phyloP scores from a whole-genome alignment of 2,329 filamentous ascomycete genomes.

The Alternaria burnsii region DNA sequence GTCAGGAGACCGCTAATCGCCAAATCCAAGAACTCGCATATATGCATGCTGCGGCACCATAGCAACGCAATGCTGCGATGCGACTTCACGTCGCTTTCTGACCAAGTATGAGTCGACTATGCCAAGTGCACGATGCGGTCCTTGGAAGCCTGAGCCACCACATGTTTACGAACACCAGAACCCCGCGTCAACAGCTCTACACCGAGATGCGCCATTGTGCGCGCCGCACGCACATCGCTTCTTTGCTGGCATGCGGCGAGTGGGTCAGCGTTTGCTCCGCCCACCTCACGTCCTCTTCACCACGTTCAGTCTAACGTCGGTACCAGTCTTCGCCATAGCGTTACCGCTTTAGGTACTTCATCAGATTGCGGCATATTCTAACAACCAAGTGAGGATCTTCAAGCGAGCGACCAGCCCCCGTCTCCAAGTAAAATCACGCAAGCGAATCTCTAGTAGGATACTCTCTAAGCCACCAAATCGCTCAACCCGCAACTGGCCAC shows the following conservation, averaged over 20 bases:
- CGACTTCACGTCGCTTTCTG: slow-evolving; percentile 4
- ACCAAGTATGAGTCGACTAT: slow-evolving; percentile 22
- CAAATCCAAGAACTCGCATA: slow-evolving; percentile 6
- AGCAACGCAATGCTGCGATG: slow-evolving; percentile 23
- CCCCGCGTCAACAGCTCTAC: slow-evolving; percentile 9
- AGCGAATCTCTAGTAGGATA: slow-evolving; percentile 15
- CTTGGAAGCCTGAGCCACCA: slow-evolving; percentile 12
- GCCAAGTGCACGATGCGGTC: neutral
- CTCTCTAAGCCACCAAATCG: slow-evolving; percentile 18
- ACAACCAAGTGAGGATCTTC: slow-evolving; percentile 1
- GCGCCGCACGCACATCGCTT: slow-evolving; percentile 10
- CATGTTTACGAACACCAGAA: slow-evolving; percentile 3
- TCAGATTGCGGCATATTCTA: neutral
- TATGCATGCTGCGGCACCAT: slow-evolving; percentile 19
- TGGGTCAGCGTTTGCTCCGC: slow-evolving; percentile 3
- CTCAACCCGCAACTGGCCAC: neutral
- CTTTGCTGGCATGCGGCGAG: neutral
- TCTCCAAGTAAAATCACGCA: slow-evolving; percentile 25
- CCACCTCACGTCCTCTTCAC: slow-evolving; percentile 4
- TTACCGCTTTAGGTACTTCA: slow-evolving; percentile 1
- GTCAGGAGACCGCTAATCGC: slow-evolving; percentile 11
- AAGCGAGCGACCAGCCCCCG: slow-evolving; percentile 8
- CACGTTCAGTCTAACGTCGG: slow-evolving; percentile 3
- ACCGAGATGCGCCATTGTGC: neutral
- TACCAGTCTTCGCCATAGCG: neutral